These are phyloP conservation scores for Penicillium janthinellum DNA, from an alignment of 2,329 filamentous ascomycete species.

Conservation along the genomic window DNA sequence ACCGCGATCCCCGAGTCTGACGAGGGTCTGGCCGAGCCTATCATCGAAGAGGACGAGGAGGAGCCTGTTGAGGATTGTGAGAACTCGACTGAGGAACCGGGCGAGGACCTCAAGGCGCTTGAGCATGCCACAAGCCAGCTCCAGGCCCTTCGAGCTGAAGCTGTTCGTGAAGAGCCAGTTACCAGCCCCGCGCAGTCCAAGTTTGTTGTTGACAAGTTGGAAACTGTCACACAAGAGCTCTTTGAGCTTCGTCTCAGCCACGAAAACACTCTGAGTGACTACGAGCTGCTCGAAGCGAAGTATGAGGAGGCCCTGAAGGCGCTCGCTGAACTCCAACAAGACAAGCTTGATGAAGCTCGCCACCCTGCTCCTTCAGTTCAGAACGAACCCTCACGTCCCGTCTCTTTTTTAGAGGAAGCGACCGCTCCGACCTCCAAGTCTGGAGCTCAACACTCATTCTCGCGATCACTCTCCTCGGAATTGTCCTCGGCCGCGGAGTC, in stretches of 20 bases:
- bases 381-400: constrained; percentile 58
- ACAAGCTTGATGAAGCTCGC: constrained; percentile 76
- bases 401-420: constrained; percentile 76
- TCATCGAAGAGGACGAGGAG: constrained; percentile 33
- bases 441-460: constrained; percentile 71
- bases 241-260: constrained; percentile 89
- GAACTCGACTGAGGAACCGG: constrained; percentile 25
- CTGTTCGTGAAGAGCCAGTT: constrained; percentile 50
- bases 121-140: constrained; percentile 37
- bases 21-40: constrained; percentile 41
- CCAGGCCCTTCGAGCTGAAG: constrained; percentile 24
- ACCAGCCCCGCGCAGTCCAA: constrained; percentile 78
- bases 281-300: constrained; percentile 78
- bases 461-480: constrained; percentile 91
- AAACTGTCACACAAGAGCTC: constrained; percentile 87
- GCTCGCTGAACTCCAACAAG: constrained; percentile 76
- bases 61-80: constrained; percentile 23
- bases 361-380: constrained; percentile 53
- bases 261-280: constrained; percentile 78
- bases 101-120: constrained; percentile 39
- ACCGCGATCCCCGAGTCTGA: constrained; percentile 50
- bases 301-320: constrained; percentile 87
- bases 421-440: constrained; percentile 70
- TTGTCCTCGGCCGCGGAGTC: constrained; percentile 84
- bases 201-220: constrained; percentile 89